phyloP scores from a whole-genome alignment of 2,329 filamentous ascomycete species.

The Penicillium sp. region DNA sequence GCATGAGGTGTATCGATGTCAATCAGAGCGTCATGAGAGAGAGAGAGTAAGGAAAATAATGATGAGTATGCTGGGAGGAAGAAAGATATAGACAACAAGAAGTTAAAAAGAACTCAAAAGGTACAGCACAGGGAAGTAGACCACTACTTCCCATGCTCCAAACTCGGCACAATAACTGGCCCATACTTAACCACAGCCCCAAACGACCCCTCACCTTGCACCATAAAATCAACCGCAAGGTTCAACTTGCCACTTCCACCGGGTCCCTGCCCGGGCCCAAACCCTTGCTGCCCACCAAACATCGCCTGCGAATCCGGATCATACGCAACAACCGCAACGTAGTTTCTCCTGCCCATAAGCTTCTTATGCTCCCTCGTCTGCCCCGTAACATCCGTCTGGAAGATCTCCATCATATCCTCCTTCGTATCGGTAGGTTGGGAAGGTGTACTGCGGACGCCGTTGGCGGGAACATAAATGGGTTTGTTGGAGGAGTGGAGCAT shows the following conservation, averaged over 20 bases:
- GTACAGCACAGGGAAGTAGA: background rate
- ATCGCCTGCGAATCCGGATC: slow-evolving; percentile 72
- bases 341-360: slow-evolving; percentile 92
- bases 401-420: slow-evolving; percentile 99
- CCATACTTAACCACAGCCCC: slow-evolving; percentile 91
- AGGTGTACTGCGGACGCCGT: slow-evolving; percentile 74
- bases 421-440: slow-evolving; percentile 83
- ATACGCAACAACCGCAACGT: slow-evolving; percentile 90
- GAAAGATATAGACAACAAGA: background rate
- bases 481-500: slow-evolving; percentile 90
- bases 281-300: slow-evolving; percentile 39
- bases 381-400: slow-evolving; percentile 92
- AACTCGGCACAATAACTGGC: slow-evolving; percentile 88
- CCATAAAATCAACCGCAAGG: slow-evolving; percentile 93
- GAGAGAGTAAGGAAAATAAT: background rate
- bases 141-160: slow-evolving; percentile 71
- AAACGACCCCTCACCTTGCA: slow-evolving; percentile 86
- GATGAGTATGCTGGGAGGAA: background rate
- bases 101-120: background rate
- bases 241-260: slow-evolving; percentile 65
- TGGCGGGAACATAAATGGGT: slow-evolving; percentile 85
- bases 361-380: slow-evolving; percentile 81
- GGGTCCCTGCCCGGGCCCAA: slow-evolving; percentile 28
- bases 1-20: slow-evolving; percentile 2
- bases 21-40: slow-evolving; percentile 2